Percentiles rank a stretch among this genome's conserved stretches.
phyloP scores from a whole-genome alignment of 179 eudicot genomes.

The Beta corolliflora region DNA sequence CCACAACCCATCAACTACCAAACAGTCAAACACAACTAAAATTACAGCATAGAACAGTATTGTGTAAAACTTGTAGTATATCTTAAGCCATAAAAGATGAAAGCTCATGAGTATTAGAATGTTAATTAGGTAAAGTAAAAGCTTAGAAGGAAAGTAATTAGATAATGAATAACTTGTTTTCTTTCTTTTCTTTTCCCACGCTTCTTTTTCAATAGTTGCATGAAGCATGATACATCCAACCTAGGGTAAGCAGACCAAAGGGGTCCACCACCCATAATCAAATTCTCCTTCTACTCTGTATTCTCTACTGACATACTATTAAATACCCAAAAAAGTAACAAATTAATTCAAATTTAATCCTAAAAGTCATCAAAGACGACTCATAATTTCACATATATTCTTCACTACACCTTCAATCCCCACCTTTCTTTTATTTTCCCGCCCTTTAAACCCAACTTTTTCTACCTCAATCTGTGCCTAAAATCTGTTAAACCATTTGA shows the following conservation, averaged over 20 bases:
- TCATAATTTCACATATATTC: constrained; percentile 18
- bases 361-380: constrained; percentile 29
- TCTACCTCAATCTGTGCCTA: constrained; percentile 19
- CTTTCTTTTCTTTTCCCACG: no score
- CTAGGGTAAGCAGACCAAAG: constrained; percentile 6
- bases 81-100: constrained; percentile 18
- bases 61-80: background rate
- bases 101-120: constrained; percentile 6
- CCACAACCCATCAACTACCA: no score
- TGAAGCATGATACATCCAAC: constrained; percentile 12
- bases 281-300: constrained; percentile 3
- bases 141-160: constrained; percentile 31
- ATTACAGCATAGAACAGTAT: background rate
- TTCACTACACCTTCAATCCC: constrained; percentile 22
- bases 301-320: background rate
- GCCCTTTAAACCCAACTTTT: constrained; percentile 18
- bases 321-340: background rate
- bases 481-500: constrained; percentile 12
- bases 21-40: background rate
- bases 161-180: background rate
- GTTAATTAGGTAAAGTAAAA: constrained; percentile 22
- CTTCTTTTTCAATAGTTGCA: constrained; percentile 14
- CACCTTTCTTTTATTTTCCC: constrained; percentile 21
- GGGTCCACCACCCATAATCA: constrained; percentile 9
- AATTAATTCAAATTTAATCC: background rate